These are phyloP conservation scores for Diaporthe eres DNA, from an alignment of 2,329 filamentous ascomycete species.

Conservation along the genomic window DNA sequence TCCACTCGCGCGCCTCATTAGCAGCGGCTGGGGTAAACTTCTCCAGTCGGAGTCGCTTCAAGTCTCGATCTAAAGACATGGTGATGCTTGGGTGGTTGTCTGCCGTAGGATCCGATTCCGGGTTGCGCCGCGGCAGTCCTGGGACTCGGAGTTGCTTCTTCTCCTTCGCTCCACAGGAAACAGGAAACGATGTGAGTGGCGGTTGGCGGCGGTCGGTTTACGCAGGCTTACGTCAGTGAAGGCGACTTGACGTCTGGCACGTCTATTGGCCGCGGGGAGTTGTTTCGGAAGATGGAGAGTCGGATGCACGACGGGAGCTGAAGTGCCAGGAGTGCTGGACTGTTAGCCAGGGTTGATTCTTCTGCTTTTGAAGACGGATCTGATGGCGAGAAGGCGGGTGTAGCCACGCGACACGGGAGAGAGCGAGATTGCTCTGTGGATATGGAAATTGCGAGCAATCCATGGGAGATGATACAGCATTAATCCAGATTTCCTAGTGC, in stretches of 20 bases:
- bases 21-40: slow-evolving; percentile 94
- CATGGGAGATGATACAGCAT: slow-evolving; percentile 39
- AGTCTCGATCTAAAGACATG: slow-evolving; percentile 97
- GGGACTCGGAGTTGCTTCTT: slow-evolving; percentile 7
- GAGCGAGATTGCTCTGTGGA: slow-evolving; percentile 42
- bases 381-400: slow-evolving; percentile 15
- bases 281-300: neutral
- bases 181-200: neutral
- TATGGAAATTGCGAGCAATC: slow-evolving; percentile 41
- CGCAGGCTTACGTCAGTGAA: slow-evolving; percentile 34
- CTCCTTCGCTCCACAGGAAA: neutral
- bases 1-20: slow-evolving; percentile 87
- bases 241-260: slow-evolving; percentile 21
- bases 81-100: slow-evolving; percentile 35
- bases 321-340: neutral
- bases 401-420: slow-evolving; percentile 37
- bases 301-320: slow-evolving; percentile 1
- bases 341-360: slow-evolving; percentile 27
- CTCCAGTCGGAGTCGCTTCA: slow-evolving; percentile 92
- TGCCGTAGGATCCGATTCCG: neutral
- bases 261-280: neutral
- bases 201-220: neutral
- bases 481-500: slow-evolving; percentile 31
- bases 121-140: slow-evolving; percentile 17
- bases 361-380: slow-evolving; percentile 26